Percentiles rank a stretch among this genome's conserved stretches.
These are phyloP conservation scores for Zymoseptoria ardabiliae DNA, from an alignment of 2,329 filamentous ascomycete species.

Conservation along the genomic window DNA sequence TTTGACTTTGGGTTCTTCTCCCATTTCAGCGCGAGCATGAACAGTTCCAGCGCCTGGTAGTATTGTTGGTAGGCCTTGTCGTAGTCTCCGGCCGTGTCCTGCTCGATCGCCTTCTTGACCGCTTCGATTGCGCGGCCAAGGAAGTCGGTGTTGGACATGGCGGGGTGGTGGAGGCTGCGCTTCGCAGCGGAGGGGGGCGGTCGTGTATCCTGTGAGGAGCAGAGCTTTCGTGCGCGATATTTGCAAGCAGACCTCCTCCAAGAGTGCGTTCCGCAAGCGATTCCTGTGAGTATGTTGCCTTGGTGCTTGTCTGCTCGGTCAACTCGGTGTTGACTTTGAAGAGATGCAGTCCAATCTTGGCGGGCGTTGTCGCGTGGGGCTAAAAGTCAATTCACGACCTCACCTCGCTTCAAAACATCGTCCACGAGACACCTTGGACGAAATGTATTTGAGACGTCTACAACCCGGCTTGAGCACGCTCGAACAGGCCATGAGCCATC, in stretches of 20 bases:
- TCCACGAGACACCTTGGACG: not conserved
- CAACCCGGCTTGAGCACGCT: too few species aligned
- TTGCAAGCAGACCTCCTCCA: too few species aligned
- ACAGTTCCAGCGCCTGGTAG: conserved; percentile 91
- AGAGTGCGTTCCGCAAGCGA: not conserved
- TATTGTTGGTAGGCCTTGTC: conserved; percentile 95
- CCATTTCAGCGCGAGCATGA: conserved; percentile 99
- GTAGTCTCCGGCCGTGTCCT: conserved; percentile 91
- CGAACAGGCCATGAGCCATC: too few species aligned
- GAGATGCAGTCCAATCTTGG: not conserved
- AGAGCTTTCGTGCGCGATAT: not conserved
- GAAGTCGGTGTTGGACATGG: conserved; percentile 94
- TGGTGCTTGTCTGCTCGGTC: not conserved
- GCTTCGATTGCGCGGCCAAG: conserved; percentile 91
- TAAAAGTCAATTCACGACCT: not conserved
- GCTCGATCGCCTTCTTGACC: conserved; percentile 95
- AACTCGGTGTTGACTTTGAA: not conserved
- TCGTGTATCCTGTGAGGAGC: not conserved
- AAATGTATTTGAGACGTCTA: too few species aligned
- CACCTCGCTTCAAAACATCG: not conserved
- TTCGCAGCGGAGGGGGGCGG: not conserved
- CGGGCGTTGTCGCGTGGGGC: not conserved
- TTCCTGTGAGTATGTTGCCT: not conserved
- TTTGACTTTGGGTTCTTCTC: conserved; percentile 97
- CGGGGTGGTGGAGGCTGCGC: not conserved